Base-by-base conservation (phyloP, 257 asterid species). In the Vinca minor region DNA sequence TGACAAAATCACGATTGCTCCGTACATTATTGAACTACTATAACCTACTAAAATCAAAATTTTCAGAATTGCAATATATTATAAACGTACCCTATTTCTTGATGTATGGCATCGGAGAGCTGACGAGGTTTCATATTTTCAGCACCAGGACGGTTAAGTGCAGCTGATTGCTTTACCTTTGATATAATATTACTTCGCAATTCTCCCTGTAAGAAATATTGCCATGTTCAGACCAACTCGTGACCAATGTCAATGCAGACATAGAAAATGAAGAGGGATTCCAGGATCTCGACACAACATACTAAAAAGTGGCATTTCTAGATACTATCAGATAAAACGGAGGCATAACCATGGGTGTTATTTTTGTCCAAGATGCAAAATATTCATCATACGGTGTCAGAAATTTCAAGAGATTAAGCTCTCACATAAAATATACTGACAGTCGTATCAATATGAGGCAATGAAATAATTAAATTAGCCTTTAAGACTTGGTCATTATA, bases 91-190 rank as follows among this genome's bases (percentile, higher is more conserved):
- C 98, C 96, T 34, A 92, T 79, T 79, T 92, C 98, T 79, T 80
- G 74, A 77, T 84, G 95, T 82, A 92, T 87, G 34, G 96, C 95
- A 79, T 92, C 96, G 20, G 96, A 83, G 63, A 92, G 95, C 79
- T 92, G 98, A 26, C 96, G 85, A 3, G 88, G 96, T 74, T 87
- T 92, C 96, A 89, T 82, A 71, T 71, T 82, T 79, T 82, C 91
- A 23, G 83, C 87, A 68, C 96, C 93, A 17, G 94, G 88, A 66
- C 84, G 76, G 65, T 77, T 85, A 69, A 92, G 89, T 21, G 84
- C 87, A 17, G 76, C 72, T 60, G 96, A 85, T 74, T 87, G 87
- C 74, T 76, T 87, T 74, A 89, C 96, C 79, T 80, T 66, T 31
- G 91, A 80, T 73, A 79, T 73, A 66, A 92, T 77, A 67, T 66